These are phyloP conservation scores for Auriscalpium microsporum DNA, from an alignment of 768 basidiomycete genomes.

Conservation along the genomic window DNA sequence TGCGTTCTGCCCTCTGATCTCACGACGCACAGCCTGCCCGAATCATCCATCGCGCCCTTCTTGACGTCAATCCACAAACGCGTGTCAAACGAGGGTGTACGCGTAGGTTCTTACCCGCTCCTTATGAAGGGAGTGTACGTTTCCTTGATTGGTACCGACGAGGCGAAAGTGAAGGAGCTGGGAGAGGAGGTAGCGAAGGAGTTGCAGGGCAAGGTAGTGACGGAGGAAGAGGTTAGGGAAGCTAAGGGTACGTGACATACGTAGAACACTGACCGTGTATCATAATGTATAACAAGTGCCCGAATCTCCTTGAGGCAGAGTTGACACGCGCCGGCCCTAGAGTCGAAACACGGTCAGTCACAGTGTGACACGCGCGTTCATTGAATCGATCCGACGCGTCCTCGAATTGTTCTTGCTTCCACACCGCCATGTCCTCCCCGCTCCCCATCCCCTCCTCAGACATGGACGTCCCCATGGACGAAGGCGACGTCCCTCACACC, in stretches of 20 bases:
- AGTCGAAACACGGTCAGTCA: slow-evolving; percentile 6
- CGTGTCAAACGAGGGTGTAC: slow-evolving; percentile 65
- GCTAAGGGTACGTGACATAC: slow-evolving; percentile 29
- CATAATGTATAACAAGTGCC: too few relatives aligned
- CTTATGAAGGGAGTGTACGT: slow-evolving; percentile 55
- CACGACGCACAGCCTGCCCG: slow-evolving; percentile 45
- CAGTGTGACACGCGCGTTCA: slow-evolving; percentile 14
- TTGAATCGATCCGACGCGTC: not conserved
- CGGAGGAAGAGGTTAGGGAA: slow-evolving; percentile 55
- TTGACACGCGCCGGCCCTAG: not conserved
- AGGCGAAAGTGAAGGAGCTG: slow-evolving; percentile 41
- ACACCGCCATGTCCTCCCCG: slow-evolving; percentile 14
- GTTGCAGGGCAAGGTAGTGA: slow-evolving; percentile 49
- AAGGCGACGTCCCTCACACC: slow-evolving; percentile 13
- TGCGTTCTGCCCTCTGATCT: not conserved
- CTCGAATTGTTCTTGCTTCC: not conserved
- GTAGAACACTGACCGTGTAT: not conserved
- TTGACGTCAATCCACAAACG: slow-evolving; percentile 70
- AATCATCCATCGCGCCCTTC: slow-evolving; percentile 84
- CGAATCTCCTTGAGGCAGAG: too few relatives aligned
- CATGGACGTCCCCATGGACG: slow-evolving; percentile 4
- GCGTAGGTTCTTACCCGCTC: slow-evolving; percentile 73
- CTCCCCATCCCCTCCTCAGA: slow-evolving; percentile 15
- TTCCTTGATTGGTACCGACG: slow-evolving; percentile 43
- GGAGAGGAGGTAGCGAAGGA: slow-evolving; percentile 56